A percentile compares a stretch with the other conserved stretches of the same genome.
Conservation (phyloP, 495 filamentous ascomycete species). For the Penicillium waksmanii region DNA sequence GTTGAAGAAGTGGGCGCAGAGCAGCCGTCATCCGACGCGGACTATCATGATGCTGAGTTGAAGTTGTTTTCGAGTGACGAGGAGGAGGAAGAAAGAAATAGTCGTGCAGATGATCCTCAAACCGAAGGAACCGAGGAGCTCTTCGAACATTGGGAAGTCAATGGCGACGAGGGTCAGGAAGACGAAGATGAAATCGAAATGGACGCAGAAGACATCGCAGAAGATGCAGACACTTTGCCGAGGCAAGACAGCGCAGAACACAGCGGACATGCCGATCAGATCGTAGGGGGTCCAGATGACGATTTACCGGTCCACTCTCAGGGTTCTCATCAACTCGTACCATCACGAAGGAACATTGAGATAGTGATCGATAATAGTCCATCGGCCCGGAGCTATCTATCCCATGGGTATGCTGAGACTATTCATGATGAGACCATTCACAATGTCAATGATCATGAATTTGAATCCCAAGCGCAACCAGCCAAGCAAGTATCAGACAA, state of each 20-base stretch:
- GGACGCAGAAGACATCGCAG: background rate
- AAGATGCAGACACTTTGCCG: background rate
- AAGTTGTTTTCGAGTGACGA: background rate
- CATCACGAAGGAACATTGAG: background rate
- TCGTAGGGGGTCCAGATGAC: background rate
- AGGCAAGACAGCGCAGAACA: background rate
- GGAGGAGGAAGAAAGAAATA: background rate
- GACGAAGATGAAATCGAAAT: background rate
- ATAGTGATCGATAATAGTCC: background rate
- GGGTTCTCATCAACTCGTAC: background rate
- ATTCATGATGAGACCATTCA: background rate
- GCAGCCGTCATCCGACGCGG: background rate
- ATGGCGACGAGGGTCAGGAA: background rate
- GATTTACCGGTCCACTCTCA: background rate
- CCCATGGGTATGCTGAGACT: slow-evolving; percentile 1
- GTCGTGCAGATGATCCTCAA: background rate
- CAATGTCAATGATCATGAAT: background rate
- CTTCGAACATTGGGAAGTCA: background rate
- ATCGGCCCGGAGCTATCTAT: background rate
- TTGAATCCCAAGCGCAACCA: background rate
- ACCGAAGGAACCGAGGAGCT: background rate
- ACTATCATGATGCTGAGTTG: background rate
- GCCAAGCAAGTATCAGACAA: background rate
- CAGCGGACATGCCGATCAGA: background rate
- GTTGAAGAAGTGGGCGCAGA: background rate